Percentiles rank a stretch among this genome's conserved stretches.
These are phyloP conservation scores for Lasiosphaeria hispida DNA, from an alignment of 495 filamentous ascomycete genomes.

Conservation along the genomic window DNA sequence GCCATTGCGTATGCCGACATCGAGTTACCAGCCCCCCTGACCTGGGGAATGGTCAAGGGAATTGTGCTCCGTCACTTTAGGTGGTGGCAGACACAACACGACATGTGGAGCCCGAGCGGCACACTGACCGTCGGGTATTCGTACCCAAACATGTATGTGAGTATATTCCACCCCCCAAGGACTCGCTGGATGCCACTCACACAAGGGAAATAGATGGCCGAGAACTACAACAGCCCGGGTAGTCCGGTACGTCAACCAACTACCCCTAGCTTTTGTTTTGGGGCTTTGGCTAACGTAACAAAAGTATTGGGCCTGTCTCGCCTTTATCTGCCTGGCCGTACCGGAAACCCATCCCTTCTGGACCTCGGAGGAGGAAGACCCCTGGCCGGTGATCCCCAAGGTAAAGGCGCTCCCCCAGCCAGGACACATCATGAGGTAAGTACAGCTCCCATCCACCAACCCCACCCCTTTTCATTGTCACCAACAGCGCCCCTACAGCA, in stretches of 20 bases:
- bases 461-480: neutral
- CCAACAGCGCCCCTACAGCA: constrained; percentile 19
- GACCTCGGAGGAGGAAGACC: constrained; percentile 63
- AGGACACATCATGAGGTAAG: constrained; percentile 61
- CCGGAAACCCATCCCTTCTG: constrained; percentile 71
- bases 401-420: constrained; percentile 62
- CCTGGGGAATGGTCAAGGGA: constrained; percentile 76
- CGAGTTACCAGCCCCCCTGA: constrained; percentile 65
- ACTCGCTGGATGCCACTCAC: too few relatives aligned
- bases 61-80: constrained; percentile 69
- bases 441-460: constrained; percentile 14
- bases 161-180: constrained; percentile 24
- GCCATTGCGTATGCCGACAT: constrained; percentile 72
- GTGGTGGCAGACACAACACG: constrained; percentile 72
- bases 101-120: constrained; percentile 71
- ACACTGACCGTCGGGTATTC: constrained; percentile 75
- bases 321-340: constrained; percentile 69
- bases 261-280: neutral
- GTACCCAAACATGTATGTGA: constrained; percentile 72
- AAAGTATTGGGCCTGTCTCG: constrained; percentile 74
- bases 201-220: constrained; percentile 42
- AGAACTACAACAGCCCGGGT: constrained; percentile 78
- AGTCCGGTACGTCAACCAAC: constrained; percentile 35
- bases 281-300: constrained; percentile 1
- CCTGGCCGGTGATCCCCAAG: constrained; percentile 49